Base-by-base conservation (phyloP, 2,329 filamentous ascomycete genomes). In the Pestalotiopsis sp. region DNA sequence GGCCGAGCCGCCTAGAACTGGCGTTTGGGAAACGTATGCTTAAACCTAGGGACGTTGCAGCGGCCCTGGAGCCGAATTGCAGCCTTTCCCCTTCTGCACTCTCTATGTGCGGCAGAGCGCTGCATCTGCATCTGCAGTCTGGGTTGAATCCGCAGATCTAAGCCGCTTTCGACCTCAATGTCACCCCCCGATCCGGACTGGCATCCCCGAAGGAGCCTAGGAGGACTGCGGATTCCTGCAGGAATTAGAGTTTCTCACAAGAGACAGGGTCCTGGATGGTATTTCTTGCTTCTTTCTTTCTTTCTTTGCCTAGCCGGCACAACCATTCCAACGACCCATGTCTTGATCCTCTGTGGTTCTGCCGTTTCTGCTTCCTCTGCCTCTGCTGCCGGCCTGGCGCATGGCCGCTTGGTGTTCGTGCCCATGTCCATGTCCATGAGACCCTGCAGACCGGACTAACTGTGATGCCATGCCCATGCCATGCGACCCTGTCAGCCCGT, bases 161-260 rank as follows among this genome's bases (percentile, higher is more conserved):
- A 41, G 36, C 61, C 38, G 6, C 61, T 63, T 63, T 63, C 14
- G 61, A 36, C 41, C 39, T 61, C 39, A 63, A 62, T 52, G 39
- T 63, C n/a, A 52, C 45, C n/a, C 59, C 59, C 27, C 59, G 62
- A 59, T 36, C 63, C 14, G 64, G 31, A 59, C 64, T 52, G 65
- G 31, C 64, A 58, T 17, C 80, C 80, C 12, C 20, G n/a, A 63
- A 63, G 13, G 31, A 38, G 61, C 61, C 38, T 63, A 63, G 61
- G 14, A 38, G 23, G 27, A 13, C 45, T 52, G 45, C 45, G 20
- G 45, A 20, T 20, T 9, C 45, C 14, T 52, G 45, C 45, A 52
- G 45, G 45, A 36, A 61, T 61, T 61, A 61, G 57, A 61, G 57
- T 61, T 61, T 61, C 23, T 61, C 31, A 61, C 14, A 61, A 36